A percentile compares a stretch with the other conserved stretches of the same genome.
phyloP scores from a whole-genome alignment of 78 protist genomes.

The Dictyostelium discoideum region DNA sequence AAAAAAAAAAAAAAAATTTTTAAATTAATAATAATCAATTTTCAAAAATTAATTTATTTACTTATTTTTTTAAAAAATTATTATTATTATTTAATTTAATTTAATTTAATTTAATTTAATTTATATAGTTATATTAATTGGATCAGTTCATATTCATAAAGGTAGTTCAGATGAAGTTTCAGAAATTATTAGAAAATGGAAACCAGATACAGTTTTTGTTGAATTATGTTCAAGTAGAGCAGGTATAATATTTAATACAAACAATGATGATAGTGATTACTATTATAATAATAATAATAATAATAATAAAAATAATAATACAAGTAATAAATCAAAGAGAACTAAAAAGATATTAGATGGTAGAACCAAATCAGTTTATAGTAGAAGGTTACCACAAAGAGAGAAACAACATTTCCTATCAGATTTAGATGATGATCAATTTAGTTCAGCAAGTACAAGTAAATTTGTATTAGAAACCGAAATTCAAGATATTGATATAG shows the following conservation, averaged over 20 bases:
- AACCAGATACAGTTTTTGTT: slow-evolving; percentile 71
- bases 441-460: not conserved
- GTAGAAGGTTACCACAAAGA: not conserved
- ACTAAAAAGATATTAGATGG: not conserved
- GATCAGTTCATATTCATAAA: slow-evolving; percentile 76
- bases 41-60: not conserved
- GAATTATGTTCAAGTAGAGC: slow-evolving; percentile 73
- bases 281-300: too few species aligned
- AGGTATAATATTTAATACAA: slow-evolving; percentile 30
- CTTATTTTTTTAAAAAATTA: not conserved
- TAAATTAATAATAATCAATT: too few species aligned
- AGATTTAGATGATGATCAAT: slow-evolving; percentile 6
- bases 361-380: not conserved
- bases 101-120: not conserved
- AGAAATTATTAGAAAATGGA: slow-evolving; percentile 49
- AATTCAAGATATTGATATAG: slow-evolving; percentile 27
- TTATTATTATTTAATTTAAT: not conserved
- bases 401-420: not conserved
- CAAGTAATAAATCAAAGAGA: not conserved
- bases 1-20: too few species aligned
- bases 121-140: slow-evolving; percentile 60
- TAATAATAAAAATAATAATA: not conserved
- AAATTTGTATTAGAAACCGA: not conserved
- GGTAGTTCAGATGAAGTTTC: slow-evolving; percentile 72
- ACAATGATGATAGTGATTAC: not conserved